A percentile compares a stretch with the other conserved stretches of the same genome.
These are phyloP conservation scores for Metroxylon sagu DNA, from an alignment of 176 grass and related monocot species.

Conservation along the genomic window DNA sequence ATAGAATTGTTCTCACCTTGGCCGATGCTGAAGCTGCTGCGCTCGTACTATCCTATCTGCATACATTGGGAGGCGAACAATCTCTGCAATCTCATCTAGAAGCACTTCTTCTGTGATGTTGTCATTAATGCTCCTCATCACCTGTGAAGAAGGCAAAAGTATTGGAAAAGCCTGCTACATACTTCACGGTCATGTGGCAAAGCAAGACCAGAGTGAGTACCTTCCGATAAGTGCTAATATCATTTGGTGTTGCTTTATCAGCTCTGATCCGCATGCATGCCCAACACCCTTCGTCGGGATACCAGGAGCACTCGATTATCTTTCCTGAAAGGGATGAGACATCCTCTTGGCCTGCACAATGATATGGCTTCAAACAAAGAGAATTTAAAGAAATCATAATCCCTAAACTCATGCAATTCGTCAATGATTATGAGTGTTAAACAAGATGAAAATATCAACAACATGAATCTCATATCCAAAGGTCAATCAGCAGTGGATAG, in stretches of 20 bases:
- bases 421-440: too few relatives aligned
- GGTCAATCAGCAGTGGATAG: too few relatives aligned
- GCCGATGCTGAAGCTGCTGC: constrained; percentile 29
- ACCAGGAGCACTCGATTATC: constrained; percentile 61
- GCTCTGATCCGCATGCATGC: constrained; percentile 52
- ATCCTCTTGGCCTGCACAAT: constrained; percentile 38
- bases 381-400: constrained; percentile 2
- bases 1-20: neutral
- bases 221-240: constrained; percentile 76
- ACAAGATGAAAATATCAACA: too few relatives aligned
- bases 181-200: too few relatives aligned
- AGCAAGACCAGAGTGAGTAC: constrained; percentile 1
- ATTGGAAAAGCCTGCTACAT: too few relatives aligned
- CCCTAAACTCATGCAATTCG: too few relatives aligned
- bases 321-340: constrained; percentile 36
- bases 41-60: constrained; percentile 48
- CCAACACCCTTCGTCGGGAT: constrained; percentile 46
- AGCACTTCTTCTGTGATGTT: constrained; percentile 87
- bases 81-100: constrained; percentile 60
- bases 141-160: constrained; percentile 21
- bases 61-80: constrained; percentile 71
- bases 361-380: neutral
- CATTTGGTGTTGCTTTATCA: constrained; percentile 66
- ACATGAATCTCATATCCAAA: too few relatives aligned
- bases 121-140: constrained; percentile 86